These are phyloP conservation scores for Amesomyces nigricolor DNA, from an alignment of 2,329 filamentous ascomycete genomes.

Conservation along the genomic window DNA sequence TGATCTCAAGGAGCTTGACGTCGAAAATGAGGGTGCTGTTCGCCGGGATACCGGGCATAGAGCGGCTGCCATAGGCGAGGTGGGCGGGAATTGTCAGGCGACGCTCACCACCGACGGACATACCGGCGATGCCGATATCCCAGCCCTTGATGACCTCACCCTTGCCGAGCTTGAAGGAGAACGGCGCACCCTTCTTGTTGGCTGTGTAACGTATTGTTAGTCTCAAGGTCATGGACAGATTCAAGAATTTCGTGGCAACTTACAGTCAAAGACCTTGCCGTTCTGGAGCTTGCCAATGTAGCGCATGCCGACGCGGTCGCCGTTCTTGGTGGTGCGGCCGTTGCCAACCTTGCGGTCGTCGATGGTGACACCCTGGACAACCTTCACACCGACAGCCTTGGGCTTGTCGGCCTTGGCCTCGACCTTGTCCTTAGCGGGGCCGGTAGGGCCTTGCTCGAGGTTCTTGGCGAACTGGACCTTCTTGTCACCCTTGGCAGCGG, in stretches of 20 bases:
- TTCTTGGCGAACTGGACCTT: constrained; percentile 99
- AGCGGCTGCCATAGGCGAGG: constrained; percentile 84
- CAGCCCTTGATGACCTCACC: constrained; percentile 98
- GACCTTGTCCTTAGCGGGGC: constrained; percentile 46
- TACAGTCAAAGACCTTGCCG: constrained; percentile 92
- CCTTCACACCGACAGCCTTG: constrained; percentile 63
- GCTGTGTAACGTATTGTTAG: constrained; percentile 45
- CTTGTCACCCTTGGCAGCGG: constrained; percentile 61
- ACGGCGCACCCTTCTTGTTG: constrained; percentile 99
- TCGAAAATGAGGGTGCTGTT: constrained; percentile 94
- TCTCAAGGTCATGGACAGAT: not conserved
- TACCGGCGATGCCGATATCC: constrained; percentile 91
- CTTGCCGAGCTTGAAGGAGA: constrained; percentile 88
- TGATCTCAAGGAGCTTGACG: constrained; percentile 77
- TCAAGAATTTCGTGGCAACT: constrained; percentile 34
- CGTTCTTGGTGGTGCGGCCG: constrained; percentile 81
- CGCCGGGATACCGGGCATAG: constrained; percentile 75
- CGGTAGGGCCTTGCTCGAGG: constrained; percentile 91
- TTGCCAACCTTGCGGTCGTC: constrained; percentile 92
- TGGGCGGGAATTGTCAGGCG: constrained; percentile 82
- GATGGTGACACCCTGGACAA: constrained; percentile 81
- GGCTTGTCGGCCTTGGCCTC: constrained; percentile 38
- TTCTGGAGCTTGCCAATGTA: constrained; percentile 97
- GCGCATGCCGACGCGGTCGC: constrained; percentile 85
- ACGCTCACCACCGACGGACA: constrained; percentile 89